These are phyloP conservation scores for Sarocladiaceae sp. DNA, from an alignment of 2,329 filamentous ascomycete species.

Conservation along the genomic window DNA sequence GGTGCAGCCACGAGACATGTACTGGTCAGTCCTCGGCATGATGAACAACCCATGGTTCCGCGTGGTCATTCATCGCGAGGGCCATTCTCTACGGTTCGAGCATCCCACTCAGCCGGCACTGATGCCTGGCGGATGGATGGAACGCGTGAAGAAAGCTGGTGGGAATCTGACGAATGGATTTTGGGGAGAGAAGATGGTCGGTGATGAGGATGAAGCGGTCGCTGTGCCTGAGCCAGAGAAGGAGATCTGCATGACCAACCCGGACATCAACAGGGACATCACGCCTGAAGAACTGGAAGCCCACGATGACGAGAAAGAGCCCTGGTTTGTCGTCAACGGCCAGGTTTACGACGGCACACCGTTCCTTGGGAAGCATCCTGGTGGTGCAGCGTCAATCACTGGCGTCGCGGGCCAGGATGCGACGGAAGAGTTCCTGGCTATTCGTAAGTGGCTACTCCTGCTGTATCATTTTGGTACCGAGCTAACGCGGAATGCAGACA, in stretches of 20 bases:
- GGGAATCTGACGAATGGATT: slow-evolving; percentile 74
- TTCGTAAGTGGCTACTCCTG: slow-evolving; percentile 56
- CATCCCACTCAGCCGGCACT: slow-evolving; percentile 80
- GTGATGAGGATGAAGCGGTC: slow-evolving; percentile 34
- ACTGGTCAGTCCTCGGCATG: slow-evolving; percentile 93
- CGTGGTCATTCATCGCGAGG: slow-evolving; percentile 66
- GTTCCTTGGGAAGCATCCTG: slow-evolving; percentile 78
- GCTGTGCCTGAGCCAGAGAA: slow-evolving; percentile 43
- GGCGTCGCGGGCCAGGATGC: slow-evolving; percentile 76
- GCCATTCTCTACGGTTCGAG: slow-evolving; percentile 62
- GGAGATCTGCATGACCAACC: slow-evolving; percentile 73
- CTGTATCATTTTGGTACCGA: neutral
- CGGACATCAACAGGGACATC: slow-evolving; percentile 56
- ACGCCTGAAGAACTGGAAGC: slow-evolving; percentile 64
- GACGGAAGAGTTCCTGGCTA: slow-evolving; percentile 85
- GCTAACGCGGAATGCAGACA: slow-evolving; percentile 52
- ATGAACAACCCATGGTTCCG: slow-evolving; percentile 98
- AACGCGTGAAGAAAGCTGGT: slow-evolving; percentile 74
- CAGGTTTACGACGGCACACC: slow-evolving; percentile 82
- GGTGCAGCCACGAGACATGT: slow-evolving; percentile 64
- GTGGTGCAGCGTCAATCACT: slow-evolving; percentile 78
- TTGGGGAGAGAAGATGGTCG: slow-evolving; percentile 70
- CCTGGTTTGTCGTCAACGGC: slow-evolving; percentile 85
- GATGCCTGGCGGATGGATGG: slow-evolving; percentile 86
- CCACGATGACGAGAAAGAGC: slow-evolving; percentile 57